These are phyloP conservation scores for Mentha longifolia DNA, from an alignment of 257 asterid genomes.

Conservation along the genomic window DNA sequence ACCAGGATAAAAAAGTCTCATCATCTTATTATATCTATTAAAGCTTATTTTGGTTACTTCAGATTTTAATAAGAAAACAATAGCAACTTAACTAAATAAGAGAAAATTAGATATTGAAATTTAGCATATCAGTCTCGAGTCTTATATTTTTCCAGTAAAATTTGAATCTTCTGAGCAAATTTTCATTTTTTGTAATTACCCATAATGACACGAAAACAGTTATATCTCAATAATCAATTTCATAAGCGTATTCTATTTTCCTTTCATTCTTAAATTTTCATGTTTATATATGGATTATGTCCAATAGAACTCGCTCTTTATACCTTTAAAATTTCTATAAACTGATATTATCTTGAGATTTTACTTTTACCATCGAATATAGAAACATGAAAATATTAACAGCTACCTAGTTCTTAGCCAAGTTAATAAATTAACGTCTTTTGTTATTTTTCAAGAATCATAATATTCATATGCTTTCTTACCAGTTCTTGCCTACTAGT, in stretches of 20 bases:
- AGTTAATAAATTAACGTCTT: neutral
- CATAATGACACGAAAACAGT: neutral
- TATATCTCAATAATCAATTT: neutral
- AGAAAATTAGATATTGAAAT: neutral
- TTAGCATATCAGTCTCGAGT: neutral
- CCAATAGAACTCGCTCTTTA: neutral
- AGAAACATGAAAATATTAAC: neutral
- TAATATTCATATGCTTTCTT: neutral
- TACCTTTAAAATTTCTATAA: neutral
- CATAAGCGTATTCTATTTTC: too few species aligned
- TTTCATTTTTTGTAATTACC: neutral
- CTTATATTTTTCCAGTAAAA: neutral
- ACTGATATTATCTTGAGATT: neutral
- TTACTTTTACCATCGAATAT: neutral
- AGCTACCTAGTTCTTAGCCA: neutral
- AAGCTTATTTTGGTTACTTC: neutral
- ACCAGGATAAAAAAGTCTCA: neutral
- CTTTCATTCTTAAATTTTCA: neutral
- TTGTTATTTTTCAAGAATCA: neutral
- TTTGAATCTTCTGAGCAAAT: neutral
- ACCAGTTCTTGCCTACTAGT: neutral
- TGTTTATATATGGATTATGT: neutral
- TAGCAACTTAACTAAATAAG: too few species aligned
- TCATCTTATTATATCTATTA: neutral
- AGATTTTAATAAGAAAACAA: too few species aligned